Evolutionary conservation across 1,284 basidiomycete genomes (phyloP).

Genomic region (Puccinia hordei): DNA sequence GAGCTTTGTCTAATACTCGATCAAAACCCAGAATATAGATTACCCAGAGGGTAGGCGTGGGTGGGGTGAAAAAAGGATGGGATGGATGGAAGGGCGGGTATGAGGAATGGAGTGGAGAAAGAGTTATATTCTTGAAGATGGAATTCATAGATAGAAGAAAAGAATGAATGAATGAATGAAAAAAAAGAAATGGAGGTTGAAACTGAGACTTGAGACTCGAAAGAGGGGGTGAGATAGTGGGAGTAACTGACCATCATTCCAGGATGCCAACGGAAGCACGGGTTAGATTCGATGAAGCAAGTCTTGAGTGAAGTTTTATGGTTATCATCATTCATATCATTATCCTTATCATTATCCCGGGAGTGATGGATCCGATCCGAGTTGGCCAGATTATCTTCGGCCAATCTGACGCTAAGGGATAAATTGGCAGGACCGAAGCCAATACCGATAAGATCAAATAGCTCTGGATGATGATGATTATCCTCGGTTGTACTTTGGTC

Average conservation of each 20-base stretch:
- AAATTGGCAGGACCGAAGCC: slow-evolving; percentile 68
- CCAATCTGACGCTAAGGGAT: slow-evolving; percentile 61
- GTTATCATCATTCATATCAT: background rate
- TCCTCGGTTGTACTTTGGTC: background rate
- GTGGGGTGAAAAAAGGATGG: too few relatives aligned
- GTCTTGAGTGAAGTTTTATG: slow-evolving; percentile 56
- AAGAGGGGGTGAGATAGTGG: background rate
- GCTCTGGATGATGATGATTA: background rate
- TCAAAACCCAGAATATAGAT: too few relatives aligned
- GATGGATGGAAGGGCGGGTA: background rate
- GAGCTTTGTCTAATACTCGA: too few relatives aligned
- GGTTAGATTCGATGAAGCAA: slow-evolving; percentile 65
- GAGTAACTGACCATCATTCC: slow-evolving; percentile 61
- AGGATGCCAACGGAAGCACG: slow-evolving; percentile 63
- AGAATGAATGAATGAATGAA: background rate
- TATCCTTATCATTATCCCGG: background rate
- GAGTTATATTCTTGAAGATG: too few relatives aligned
- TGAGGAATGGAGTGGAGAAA: background rate
- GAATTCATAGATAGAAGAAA: background rate
- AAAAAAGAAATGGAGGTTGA: background rate
- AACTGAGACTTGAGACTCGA: too few relatives aligned
- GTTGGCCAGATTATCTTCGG: slow-evolving; percentile 9
- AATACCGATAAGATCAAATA: slow-evolving; percentile 65
- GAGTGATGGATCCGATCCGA: slow-evolving; percentile 7
- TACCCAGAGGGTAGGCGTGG: too few relatives aligned